Evolutionary conservation across 2,329 filamentous ascomycete species (phyloP).

Genomic region (Sordariomycetes sp.): DNA sequence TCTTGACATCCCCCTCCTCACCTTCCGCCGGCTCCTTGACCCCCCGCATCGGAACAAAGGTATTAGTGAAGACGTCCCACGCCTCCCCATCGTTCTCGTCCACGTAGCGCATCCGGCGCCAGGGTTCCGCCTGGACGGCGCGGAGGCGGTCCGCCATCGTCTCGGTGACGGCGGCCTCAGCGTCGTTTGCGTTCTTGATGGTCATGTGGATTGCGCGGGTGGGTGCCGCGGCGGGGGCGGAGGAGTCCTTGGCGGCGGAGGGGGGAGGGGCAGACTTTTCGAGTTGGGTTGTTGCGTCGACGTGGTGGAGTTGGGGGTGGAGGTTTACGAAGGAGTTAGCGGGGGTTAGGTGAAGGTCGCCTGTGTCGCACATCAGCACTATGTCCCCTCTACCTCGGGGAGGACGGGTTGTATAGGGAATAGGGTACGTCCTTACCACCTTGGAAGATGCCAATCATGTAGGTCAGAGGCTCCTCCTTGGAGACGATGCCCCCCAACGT

Average conservation of each 20-base stretch:
- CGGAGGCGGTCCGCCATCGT: constrained; percentile 67
- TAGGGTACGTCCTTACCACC: constrained; percentile 43
- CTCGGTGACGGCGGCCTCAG: constrained; percentile 49
- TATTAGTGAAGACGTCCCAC: constrained; percentile 64
- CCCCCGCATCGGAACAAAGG: constrained; percentile 32
- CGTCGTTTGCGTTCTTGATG: constrained; percentile 62
- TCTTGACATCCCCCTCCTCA: background rate
- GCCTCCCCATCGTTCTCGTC: constrained; percentile 68
- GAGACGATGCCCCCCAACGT: constrained; percentile 75
- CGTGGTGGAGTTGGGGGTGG: constrained; percentile 81
- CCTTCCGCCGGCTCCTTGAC: background rate
- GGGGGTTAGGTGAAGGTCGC: constrained; percentile 76
- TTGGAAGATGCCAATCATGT: constrained; percentile 88
- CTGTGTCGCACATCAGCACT: constrained; percentile 25
- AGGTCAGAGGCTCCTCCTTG: constrained; percentile 57
- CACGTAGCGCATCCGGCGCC: constrained; percentile 67
- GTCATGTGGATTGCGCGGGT: constrained; percentile 77
- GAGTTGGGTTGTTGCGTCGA: constrained; percentile 72
- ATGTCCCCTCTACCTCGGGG: background rate
- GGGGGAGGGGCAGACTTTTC: constrained; percentile 30
- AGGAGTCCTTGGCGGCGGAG: constrained; percentile 17
- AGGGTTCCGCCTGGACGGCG: constrained; percentile 67
- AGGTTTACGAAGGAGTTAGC: constrained; percentile 76
- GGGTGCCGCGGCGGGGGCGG: constrained; percentile 25
- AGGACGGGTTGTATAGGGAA: background rate